Base-by-base conservation (phyloP, 805 yeast genomes). In the Candida ipomoeae region DNA sequence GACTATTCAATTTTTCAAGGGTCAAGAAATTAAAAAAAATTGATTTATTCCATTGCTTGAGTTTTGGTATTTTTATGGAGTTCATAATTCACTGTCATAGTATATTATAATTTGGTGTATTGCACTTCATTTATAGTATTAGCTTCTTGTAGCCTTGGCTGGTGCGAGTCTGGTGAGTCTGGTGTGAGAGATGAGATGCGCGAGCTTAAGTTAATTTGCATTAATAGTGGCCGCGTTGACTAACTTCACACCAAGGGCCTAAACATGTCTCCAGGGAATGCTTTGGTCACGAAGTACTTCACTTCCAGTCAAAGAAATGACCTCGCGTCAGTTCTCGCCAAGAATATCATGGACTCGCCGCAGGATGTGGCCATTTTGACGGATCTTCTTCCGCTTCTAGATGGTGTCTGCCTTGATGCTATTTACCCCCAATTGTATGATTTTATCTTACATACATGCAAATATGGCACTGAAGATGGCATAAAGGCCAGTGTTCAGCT, bases 321-420 rank as follows among this genome's bases (percentile, higher is more conserved):
- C 1, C 41, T 53, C 29, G 57, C 56, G 10, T 23, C 44, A 3
- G 33, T 41, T 7, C 41, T 53, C 10, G 46, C 49, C 11, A 46
- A 46, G 6, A 46, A 39, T n/a, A 42, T 55, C 33, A 20, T n/a
- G 6, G 39, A 38, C 4, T 35, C 29, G 18, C 48, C 50, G 3
- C 52, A 48, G 26, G 54, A 54, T 33, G 48, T 53, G 50, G 48
- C 46, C 18, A 43, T 57, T 3, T 48, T 57, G 42, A 48, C 46
- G 10, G 52, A 51, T 44, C 52, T 57, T 23, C 44, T 57, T 20
- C 43, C 53, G 17, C 51, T 51, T 6, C 35, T 56, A 38, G 49
- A 47, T 33, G 23, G 38, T 6, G 34, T 33, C 15, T 18, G 40
- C 14, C 29, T 48, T 14, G 46, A 48, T 3, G 18, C 29, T 31